Conservation (phyloP, 768 basidiomycete species). For the Gymnopilus junonius region DNA sequence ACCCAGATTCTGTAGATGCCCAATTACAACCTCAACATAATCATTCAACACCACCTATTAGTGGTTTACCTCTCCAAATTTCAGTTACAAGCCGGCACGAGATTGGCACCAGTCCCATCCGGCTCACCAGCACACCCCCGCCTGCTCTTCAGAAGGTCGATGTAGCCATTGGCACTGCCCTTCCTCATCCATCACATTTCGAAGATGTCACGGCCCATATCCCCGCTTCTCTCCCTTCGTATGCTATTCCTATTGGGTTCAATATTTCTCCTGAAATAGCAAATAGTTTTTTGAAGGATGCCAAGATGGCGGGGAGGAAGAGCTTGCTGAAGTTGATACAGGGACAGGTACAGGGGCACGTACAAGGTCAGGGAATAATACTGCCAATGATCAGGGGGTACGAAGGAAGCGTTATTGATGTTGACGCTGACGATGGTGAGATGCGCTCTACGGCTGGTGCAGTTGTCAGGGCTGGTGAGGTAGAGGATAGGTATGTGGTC, state of each 20-base stretch:
- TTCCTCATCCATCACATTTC: too few species aligned
- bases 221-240: not conserved
- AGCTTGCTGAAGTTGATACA: not conserved
- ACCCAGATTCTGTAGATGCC: not conserved
- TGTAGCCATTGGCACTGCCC: not conserved
- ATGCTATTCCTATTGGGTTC: not conserved
- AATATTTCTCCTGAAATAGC: not conserved
- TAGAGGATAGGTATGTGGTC: not conserved
- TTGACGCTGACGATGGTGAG: not conserved
- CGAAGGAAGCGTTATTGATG: not conserved
- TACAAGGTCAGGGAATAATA: too few species aligned
- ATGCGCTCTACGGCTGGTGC: not conserved
- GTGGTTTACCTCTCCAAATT: not conserved
- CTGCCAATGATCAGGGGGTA: not conserved
- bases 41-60: not conserved
- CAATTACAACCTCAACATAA: not conserved
- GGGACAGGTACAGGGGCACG: not conserved
- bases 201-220: not conserved
- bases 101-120: conserved; percentile 16
- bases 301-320: not conserved
- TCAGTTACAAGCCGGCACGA: conserved; percentile 13
- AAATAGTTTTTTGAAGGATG: not conserved
- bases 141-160: not conserved
- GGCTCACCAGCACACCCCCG: not conserved
- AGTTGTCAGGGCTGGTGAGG: not conserved